Evolutionary conservation across 495 filamentous ascomycete species (phyloP).

Genomic region (Stereocaulon alpinum): DNA sequence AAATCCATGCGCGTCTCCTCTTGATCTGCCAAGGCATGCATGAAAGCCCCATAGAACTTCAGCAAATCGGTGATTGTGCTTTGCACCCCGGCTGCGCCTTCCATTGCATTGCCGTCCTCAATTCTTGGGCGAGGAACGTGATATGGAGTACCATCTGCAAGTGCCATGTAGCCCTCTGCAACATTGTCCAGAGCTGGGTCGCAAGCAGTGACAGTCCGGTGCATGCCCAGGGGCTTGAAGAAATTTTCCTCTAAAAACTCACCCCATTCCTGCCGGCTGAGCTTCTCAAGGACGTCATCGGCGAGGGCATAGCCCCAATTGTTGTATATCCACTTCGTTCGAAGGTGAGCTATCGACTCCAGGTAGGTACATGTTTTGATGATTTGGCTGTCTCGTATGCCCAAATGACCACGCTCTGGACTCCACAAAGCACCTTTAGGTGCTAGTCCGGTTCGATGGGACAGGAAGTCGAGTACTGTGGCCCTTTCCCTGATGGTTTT

Average conservation of each 20-base stretch:
- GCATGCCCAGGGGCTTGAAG: conserved; percentile 42
- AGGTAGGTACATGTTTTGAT: conserved; percentile 30
- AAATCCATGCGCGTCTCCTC: too few species aligned
- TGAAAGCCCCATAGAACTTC: background rate
- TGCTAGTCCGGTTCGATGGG: conserved; percentile 40
- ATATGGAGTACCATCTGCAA: conserved; percentile 6
- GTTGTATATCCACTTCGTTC: conserved; percentile 31
- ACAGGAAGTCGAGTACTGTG: conserved; percentile 42
- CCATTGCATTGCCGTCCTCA: background rate
- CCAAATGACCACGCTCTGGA: background rate
- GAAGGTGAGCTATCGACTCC: conserved; percentile 29
- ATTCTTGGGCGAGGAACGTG: background rate
- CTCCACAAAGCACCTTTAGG: conserved; percentile 24
- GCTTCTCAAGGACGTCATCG: conserved; percentile 33
- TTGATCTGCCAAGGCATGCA: background rate
- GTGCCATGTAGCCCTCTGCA: conserved; percentile 12
- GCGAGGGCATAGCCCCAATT: conserved; percentile 41
- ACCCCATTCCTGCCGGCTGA: conserved; percentile 33
- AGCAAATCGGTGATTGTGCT: conserved; percentile 9
- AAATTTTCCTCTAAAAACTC: conserved; percentile 32
- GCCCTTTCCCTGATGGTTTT: conserved; percentile 25
- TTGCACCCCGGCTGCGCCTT: conserved; percentile 12
- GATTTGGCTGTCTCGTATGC: background rate
- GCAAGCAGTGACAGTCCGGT: too few species aligned
- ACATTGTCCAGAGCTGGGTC: too few species aligned